A percentile compares a stretch with the other conserved stretches of the same genome.
phyloP scores from a whole-genome alignment of 2,329 filamentous ascomycete species.

The Xylaria sp. region DNA sequence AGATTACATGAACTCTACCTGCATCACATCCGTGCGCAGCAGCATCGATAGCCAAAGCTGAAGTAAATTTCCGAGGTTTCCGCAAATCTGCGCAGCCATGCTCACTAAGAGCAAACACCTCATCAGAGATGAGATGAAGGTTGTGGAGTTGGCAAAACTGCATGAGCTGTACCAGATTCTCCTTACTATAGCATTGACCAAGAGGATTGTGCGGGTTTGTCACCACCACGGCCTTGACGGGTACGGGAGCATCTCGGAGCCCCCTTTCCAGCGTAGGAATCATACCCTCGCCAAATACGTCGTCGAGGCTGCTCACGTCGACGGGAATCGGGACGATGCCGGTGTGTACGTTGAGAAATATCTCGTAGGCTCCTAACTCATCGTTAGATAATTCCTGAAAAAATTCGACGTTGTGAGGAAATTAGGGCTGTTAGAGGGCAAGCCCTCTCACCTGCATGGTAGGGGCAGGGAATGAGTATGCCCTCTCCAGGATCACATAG shows the following conservation, averaged over 20 bases:
- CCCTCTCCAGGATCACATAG: no score
- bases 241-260: background rate
- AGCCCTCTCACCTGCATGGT: no score
- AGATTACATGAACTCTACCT: background rate
- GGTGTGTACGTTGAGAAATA: constrained; percentile 1
- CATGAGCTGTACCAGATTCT: constrained; percentile 58
- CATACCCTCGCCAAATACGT: background rate
- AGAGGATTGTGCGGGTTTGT: constrained; percentile 66
- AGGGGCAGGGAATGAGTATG: no score
- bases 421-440: no score
- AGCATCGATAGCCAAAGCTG: constrained; percentile 51
- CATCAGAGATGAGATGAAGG: constrained; percentile 67
- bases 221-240: constrained; percentile 45
- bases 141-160: constrained; percentile 60
- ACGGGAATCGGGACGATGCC: background rate
- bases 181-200: constrained; percentile 58
- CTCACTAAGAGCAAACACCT: constrained; percentile 68
- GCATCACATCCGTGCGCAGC: constrained; percentile 16
- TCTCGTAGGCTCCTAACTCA: background rate
- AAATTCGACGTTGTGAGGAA: no score
- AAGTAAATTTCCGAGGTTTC: constrained; percentile 49
- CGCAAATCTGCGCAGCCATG: constrained; percentile 46
- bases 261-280: background rate
- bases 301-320: background rate
- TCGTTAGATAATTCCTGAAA: background rate